Evolutionary conservation across 805 yeast genomes (phyloP), one percentile per base, ranked within the genome.

Genomic region (Candida montana): DNA sequence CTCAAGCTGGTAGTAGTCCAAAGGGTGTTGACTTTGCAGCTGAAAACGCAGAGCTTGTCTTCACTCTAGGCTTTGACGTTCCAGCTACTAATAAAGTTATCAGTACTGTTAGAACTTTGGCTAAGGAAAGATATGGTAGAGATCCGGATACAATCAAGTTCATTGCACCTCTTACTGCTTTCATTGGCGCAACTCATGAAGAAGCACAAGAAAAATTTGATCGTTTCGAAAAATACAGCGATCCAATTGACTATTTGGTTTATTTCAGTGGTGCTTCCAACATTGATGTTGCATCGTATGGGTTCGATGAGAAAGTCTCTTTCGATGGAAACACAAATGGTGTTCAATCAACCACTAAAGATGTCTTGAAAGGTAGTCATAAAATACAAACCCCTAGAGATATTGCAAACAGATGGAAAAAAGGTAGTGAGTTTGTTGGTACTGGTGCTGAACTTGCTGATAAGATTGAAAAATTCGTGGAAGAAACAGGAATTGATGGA

Each of bases 201-300:
- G 72, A 64, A 39, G 75, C 75, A 2, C 32, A 33, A 21, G 21
- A n/a, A 15, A 49, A 49, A 27, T 38, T 57, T 42, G 35, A 57
- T 41, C 11, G 65, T 57, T 44, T 64, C 51, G 45, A 54, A 53
- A 35, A 65, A 58, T n/a, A 61, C 40, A 62, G 63, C 8, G 68
- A 64, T 18, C 57, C 65, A 9, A 56, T 69, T 36, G 69, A 69
- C 37, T 52, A 64, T 27, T 41, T 66, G 26, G 61, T 62, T 33
- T 55, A 67, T 33, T 70, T 70, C 47, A 59, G 72, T 16, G 74
- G 74, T n/a, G 66, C 70, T 65, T 66, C 71, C 2, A 72, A 71
- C 6, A 57, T 68, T 39, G 72, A 70, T 37, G 55, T 68, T 31
- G 56, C 63, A 15, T 52, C 58, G 32, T 65, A 50, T 45, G 58